These are phyloP conservation scores for Plantago elongata DNA, from an alignment of 257 asterid species.

Conservation along the genomic window DNA sequence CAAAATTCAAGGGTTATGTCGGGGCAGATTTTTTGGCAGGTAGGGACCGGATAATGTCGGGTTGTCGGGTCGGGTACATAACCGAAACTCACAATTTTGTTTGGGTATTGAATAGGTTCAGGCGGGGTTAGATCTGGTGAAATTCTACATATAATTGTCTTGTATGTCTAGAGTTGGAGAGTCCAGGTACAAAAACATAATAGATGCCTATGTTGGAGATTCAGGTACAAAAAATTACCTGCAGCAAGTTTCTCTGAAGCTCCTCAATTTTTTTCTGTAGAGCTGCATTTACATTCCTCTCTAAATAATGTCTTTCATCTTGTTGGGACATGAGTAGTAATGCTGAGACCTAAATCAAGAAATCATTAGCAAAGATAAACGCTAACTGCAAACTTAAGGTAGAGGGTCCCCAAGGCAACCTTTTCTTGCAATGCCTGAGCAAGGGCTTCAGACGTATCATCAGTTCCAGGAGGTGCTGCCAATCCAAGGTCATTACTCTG, in stretches of 20 bases:
- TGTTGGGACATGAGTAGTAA: conserved; percentile 85
- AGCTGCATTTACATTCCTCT: conserved; percentile 77
- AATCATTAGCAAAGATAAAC: conserved; percentile 18
- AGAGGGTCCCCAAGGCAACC: conserved; percentile 37
- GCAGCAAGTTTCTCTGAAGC: conserved; percentile 80
- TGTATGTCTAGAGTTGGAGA: too few relatives aligned
- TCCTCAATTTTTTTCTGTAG: conserved; percentile 72
- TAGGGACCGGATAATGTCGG: too few relatives aligned
- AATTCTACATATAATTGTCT: too few relatives aligned
- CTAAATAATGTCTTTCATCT: conserved; percentile 82
- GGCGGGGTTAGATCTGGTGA: too few relatives aligned
- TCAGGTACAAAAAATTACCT: conserved; percentile 36
- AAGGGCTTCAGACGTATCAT: conserved; percentile 58
- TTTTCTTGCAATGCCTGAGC: conserved; percentile 89
- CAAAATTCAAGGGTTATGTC: too few relatives aligned
- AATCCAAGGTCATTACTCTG: conserved; percentile 40
- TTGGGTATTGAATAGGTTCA: too few relatives aligned
- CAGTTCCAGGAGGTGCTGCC: conserved; percentile 32
- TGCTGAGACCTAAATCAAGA: conserved; percentile 56
- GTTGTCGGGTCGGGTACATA: too few relatives aligned
- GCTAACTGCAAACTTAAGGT: conserved; percentile 19
- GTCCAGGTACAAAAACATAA: neutral
- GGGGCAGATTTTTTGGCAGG: too few relatives aligned
- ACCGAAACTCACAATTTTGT: too few relatives aligned
- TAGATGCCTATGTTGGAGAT: conserved; percentile 10